These are phyloP conservation scores for Fusarium sp. DNA, from an alignment of 2,329 filamentous ascomycete genomes.

Conservation along the genomic window DNA sequence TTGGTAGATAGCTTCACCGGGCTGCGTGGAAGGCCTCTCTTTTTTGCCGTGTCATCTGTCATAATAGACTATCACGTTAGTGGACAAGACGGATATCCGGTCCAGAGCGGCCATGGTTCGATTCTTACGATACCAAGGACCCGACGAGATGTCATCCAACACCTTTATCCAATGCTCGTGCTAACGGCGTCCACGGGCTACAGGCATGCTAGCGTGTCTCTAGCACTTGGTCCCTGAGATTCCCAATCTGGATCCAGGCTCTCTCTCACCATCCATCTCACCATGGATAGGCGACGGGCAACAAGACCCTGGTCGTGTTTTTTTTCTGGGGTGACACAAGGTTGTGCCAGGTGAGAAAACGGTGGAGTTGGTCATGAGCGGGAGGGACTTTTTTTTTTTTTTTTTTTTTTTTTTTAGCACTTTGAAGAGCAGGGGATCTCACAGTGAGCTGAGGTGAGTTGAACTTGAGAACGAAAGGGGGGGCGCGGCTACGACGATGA, in stretches of 20 bases:
- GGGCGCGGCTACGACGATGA: not conserved
- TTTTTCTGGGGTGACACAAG: constrained; percentile 10
- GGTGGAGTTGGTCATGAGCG: not conserved
- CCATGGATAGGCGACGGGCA: not conserved
- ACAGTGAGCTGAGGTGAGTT: constrained; percentile 21
- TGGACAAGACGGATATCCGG: constrained; percentile 33
- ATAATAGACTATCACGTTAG: constrained; percentile 43
- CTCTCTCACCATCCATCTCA: not conserved
- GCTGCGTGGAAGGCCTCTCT: not conserved
- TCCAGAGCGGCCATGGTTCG: constrained; percentile 1
- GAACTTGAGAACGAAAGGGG: not conserved
- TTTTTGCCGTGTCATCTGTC: constrained; percentile 44
- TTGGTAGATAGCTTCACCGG: not conserved
- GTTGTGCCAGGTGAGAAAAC: constrained; percentile 7
- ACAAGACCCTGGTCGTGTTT: not conserved
- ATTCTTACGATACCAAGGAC: not conserved
- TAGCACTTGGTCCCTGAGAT: constrained; percentile 18
- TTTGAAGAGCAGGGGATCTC: constrained; percentile 11
- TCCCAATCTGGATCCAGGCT: not conserved
- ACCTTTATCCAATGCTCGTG: not conserved
- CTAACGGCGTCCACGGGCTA: not conserved
- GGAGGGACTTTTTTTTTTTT: not conserved
- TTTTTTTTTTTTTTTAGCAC: not conserved
- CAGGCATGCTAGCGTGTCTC: constrained; percentile 8
- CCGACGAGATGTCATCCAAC: not conserved